phyloP scores from a whole-genome alignment of 306 rosid genomes.

The Acacia crassicarpa region DNA sequence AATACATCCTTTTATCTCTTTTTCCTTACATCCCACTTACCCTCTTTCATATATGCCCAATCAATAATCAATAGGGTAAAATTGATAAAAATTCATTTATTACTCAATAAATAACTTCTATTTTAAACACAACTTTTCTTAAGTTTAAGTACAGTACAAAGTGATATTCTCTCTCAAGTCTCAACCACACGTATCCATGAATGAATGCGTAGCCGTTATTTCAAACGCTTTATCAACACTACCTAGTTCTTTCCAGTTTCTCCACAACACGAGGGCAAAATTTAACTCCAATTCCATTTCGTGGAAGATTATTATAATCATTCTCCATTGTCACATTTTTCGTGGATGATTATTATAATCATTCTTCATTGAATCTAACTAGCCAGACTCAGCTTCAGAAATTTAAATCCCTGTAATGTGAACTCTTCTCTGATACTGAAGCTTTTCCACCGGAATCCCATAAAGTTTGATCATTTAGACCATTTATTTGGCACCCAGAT shows the following conservation, averaged over 20 bases:
- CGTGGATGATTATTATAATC: not conserved
- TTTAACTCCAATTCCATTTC: not conserved
- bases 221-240: not conserved
- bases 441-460: not conserved
- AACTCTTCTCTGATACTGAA: not conserved
- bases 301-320: not conserved
- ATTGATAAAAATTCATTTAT: too few species aligned
- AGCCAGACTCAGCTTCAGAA: not conserved
- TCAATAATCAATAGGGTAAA: too few species aligned
- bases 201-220: not conserved
- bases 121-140: too few species aligned
- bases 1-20: too few species aligned
- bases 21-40: too few species aligned
- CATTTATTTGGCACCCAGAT: not conserved
- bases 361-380: not conserved
- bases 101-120: too few species aligned
- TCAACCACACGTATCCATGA: too few species aligned
- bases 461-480: not conserved
- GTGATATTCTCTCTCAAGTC: too few species aligned
- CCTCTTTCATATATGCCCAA: too few species aligned
- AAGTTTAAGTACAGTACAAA: too few species aligned
- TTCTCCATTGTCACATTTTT: not conserved
- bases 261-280: not conserved
- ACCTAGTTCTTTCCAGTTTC: not conserved
- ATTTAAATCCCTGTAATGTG: not conserved